Conservation (phyloP, 805 yeast species). For the Lipomyces starkeyi region DNA sequence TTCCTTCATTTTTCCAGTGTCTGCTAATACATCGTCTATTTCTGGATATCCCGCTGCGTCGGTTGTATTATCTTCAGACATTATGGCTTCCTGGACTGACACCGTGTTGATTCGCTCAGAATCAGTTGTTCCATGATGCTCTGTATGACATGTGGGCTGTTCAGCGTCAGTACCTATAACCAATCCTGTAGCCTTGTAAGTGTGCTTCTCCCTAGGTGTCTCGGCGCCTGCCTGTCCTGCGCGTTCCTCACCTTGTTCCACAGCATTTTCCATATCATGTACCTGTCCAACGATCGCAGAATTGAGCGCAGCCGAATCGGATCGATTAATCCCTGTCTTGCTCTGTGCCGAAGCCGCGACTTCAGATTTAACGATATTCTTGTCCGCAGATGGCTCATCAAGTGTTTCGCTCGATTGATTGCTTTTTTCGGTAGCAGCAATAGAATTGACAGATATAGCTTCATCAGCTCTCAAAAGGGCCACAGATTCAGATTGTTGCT, state of each 20-base stretch:
- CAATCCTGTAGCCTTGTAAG: background rate
- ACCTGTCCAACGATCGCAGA: background rate
- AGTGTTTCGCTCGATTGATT: background rate
- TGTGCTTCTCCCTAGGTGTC: background rate
- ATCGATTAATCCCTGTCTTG: background rate
- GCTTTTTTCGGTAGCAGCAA: background rate
- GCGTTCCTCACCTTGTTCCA: background rate
- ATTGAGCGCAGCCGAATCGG: background rate
- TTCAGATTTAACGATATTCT: background rate
- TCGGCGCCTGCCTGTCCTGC: background rate
- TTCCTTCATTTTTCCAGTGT: no score
- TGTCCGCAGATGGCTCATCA: background rate
- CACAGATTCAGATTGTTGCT: background rate
- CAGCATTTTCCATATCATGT: background rate
- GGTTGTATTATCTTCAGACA: background rate
- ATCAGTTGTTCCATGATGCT: no score
- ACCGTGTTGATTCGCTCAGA: no score
- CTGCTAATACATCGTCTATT: no score
- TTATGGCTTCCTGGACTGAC: background rate
- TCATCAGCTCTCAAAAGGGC: background rate
- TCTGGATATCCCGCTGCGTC: no score
- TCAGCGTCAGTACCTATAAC: background rate
- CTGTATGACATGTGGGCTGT: no score
- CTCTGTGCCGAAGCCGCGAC: background rate
- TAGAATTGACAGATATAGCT: background rate